phyloP scores from a whole-genome alignment of 768 basidiomycete genomes.

The Asterophora parasitica region DNA sequence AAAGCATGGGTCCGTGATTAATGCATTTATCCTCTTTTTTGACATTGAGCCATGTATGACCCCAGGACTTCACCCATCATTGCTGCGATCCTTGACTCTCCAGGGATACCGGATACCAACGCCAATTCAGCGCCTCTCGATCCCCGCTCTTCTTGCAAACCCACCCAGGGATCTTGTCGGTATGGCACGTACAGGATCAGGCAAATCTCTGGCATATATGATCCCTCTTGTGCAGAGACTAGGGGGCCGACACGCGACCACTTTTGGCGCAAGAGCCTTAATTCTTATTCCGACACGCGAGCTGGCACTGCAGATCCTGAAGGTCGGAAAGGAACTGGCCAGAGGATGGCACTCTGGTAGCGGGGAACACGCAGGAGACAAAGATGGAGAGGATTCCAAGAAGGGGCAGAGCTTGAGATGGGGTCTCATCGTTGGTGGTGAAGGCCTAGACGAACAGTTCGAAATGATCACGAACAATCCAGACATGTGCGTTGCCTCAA shows the following conservation, averaged over 20 bases:
- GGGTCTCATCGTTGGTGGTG: slow-evolving; percentile 95
- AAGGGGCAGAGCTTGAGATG: slow-evolving; percentile 70
- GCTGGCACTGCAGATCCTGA: slow-evolving; percentile 88
- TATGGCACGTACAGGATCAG: slow-evolving; percentile 98
- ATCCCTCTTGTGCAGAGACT: slow-evolving; percentile 87
- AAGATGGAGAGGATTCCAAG: slow-evolving; percentile 47
- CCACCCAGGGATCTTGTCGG: slow-evolving; percentile 93
- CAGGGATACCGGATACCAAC: slow-evolving; percentile 94
- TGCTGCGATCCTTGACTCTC: slow-evolving; percentile 82
- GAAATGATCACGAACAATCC: slow-evolving; percentile 93
- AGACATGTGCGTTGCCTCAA: slow-evolving; percentile 69
- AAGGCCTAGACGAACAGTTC: slow-evolving; percentile 93
- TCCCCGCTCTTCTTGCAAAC: slow-evolving; percentile 76
- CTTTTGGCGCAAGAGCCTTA: slow-evolving; percentile 81
- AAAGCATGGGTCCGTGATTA: slow-evolving; percentile 78
- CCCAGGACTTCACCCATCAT: slow-evolving; percentile 76
- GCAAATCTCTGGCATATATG: slow-evolving; percentile 96
- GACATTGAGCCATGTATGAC: slow-evolving; percentile 1
- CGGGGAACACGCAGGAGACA: slow-evolving; percentile 74
- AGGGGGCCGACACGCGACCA: slow-evolving; percentile 69
- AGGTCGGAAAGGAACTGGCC: slow-evolving; percentile 92
- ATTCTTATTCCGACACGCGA: slow-evolving; percentile 92
- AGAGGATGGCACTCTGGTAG: slow-evolving; percentile 67
- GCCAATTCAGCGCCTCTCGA: slow-evolving; percentile 88
- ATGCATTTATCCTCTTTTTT: neutral